Evolutionary conservation across 441 rosid species (phyloP).

Genomic region (Euphorbia corollata): DNA sequence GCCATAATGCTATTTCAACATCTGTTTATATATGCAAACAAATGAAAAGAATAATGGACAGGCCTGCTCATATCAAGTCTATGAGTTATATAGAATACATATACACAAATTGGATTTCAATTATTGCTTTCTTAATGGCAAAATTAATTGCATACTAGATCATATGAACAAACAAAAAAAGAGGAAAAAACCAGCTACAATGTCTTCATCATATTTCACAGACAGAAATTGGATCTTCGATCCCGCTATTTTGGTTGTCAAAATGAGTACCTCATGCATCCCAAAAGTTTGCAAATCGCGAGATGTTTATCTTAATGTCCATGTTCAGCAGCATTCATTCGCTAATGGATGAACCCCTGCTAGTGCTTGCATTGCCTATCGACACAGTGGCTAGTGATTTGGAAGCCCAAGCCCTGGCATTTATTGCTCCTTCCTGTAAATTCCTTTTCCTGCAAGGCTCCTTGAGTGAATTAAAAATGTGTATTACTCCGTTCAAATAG

Average conservation of each 20-base stretch:
- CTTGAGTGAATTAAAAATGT: constrained; percentile 44
- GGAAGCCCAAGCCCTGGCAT: constrained; percentile 87
- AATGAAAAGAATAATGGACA: neutral
- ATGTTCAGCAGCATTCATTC: constrained; percentile 27
- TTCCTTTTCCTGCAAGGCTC: constrained; percentile 79
- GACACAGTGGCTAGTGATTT: constrained; percentile 90
- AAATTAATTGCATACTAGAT: constrained; percentile 24
- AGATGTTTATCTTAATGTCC: neutral
- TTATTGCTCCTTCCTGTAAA: constrained; percentile 80
- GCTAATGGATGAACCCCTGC: constrained; percentile 29
- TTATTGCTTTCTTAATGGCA: constrained; percentile 13
- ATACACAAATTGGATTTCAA: constrained; percentile 18
- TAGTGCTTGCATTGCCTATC: constrained; percentile 66
- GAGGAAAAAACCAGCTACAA: neutral
- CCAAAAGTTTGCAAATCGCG: too few relatives aligned
- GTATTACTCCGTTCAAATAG: constrained; percentile 46
- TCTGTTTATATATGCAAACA: neutral
- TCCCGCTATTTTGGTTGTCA: constrained; percentile 18
- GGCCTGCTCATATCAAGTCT: neutral
- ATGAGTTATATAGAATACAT: neutral
- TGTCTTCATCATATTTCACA: constrained; percentile 19
- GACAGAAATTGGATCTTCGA: constrained; percentile 26
- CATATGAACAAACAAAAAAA: constrained; percentile 32
- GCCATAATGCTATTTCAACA: neutral
- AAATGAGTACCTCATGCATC: constrained; percentile 16